Base-by-base conservation (phyloP, 257 asterid genomes). In the Scutellaria galericulata region DNA sequence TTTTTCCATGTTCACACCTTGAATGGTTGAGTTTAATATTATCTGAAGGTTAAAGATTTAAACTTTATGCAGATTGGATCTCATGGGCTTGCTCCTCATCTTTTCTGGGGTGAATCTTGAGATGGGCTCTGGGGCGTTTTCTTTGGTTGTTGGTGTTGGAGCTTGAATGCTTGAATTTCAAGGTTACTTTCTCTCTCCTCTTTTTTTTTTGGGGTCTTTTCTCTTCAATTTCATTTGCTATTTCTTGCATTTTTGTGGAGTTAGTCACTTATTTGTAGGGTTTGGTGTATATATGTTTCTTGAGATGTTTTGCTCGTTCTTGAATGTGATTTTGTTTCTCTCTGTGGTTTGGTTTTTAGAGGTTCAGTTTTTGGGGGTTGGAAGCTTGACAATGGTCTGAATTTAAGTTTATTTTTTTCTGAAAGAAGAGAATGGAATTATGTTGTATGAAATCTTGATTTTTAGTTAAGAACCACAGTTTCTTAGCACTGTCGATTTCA, bases 31-130 rank as follows among this genome's bases (percentile, higher is more conserved):
- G 53, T 76, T 76, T 68, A 7, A 70, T 53, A 66, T 53, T 18
- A 55, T 12, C 53, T 6, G 18, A 64, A 68, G 75, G 64, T 59
- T 81, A 51, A 75, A 71, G 71, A 66, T 75, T 64, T 54, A 53
- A 78, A 52, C 74, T 79, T 76, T 79, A 14, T 70, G 80, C 74
- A 65, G 82, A 73, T 70, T 74, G 78, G 84, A 83, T 83, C 84
- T 83, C 67, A 37, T 47, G 73, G 70, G 52, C 64, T 59, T 46
- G 66, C 51, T 58, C 70, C 74, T 71, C 10, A 24, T 71, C 40
- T 59, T 74, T 63, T 57, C 60, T 61, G 7, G 54, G 56, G 51
- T 73, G 48, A 73, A 50, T 68, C 63, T 48, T 53, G 66, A 74
- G 72, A 74, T 75, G 77, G 79, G 53, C 64, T 77, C 64, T 45